phyloP scores from a whole-genome alignment of 345 rosid species.

The rapeseed (Brassica napus) region DNA sequence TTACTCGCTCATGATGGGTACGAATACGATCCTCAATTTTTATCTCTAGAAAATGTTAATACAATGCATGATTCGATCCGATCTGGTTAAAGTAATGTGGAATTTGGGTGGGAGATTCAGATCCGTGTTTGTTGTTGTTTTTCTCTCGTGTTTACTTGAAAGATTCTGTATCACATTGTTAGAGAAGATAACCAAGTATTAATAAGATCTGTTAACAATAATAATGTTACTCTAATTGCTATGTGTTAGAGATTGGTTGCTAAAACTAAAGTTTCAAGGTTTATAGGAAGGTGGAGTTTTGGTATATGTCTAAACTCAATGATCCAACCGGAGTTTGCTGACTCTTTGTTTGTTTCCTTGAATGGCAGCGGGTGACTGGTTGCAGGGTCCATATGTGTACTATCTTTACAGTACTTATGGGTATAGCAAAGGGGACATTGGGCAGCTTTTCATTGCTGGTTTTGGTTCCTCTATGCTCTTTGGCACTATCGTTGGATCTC shows the following conservation, averaged over 20 bases:
- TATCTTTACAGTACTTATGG: constrained; percentile 86
- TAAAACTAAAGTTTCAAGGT: constrained; percentile 3
- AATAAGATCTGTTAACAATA: too few relatives aligned
- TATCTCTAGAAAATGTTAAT: background rate
- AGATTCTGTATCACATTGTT: constrained; percentile 7
- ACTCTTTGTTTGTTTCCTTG: constrained; percentile 7
- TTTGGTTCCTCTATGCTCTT: constrained; percentile 99
- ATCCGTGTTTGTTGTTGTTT: background rate
- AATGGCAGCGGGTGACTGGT: constrained; percentile 93
- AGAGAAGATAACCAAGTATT: too few relatives aligned
- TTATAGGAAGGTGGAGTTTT: background rate
- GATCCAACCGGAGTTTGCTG: constrained; percentile 1
- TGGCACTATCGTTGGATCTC: constrained; percentile 97
- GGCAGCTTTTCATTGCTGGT: constrained; percentile 98
- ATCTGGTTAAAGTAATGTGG: constrained; percentile 10
- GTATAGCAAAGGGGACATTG: constrained; percentile 84
- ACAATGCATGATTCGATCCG: constrained; percentile 8
- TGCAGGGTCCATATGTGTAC: constrained; percentile 99
- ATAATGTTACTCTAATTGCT: too few relatives aligned
- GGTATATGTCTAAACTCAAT: background rate
- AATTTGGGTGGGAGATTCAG: constrained; percentile 3
- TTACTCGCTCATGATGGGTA: constrained; percentile 98
- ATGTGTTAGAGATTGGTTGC: background rate
- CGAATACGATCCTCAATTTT: constrained; percentile 34
- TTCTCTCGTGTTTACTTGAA: background rate